phyloP scores from a whole-genome alignment of 495 filamentous ascomycete species.

The Lasiosphaeris hirsuta region DNA sequence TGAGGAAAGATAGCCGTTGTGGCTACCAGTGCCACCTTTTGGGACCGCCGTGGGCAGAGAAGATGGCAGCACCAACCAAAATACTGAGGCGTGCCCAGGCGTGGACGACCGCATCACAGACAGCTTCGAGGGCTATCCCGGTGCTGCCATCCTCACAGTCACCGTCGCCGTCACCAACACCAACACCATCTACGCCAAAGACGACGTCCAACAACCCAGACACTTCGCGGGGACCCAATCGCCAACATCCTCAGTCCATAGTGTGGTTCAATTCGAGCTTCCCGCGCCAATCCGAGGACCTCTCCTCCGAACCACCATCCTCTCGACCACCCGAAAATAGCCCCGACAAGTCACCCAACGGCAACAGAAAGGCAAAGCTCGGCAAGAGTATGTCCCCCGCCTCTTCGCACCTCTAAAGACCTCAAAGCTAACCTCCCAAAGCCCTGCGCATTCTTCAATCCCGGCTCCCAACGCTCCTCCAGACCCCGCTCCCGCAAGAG shows the following conservation, averaged over 20 bases:
- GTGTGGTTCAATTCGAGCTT: conserved; percentile 37
- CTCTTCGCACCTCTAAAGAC: conserved; percentile 1
- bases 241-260: conserved; percentile 16
- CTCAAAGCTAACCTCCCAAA: conserved; percentile 30
- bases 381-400: conserved; percentile 67
- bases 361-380: conserved; percentile 78
- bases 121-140: neutral
- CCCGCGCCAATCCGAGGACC: conserved; percentile 14
- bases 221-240: neutral
- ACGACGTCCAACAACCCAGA: neutral
- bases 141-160: neutral
- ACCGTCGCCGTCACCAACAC: conserved; percentile 12
- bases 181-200: conserved; percentile 4
- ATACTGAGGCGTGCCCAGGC: neutral
- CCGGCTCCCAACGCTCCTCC: conserved; percentile 79
- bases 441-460: conserved; percentile 83
- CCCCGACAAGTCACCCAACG: conserved; percentile 48
- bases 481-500: conserved; percentile 75
- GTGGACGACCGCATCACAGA: neutral
- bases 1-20: too few relatives aligned
- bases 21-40: too few relatives aligned
- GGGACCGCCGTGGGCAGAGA: neutral
- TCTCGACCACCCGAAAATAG: neutral
- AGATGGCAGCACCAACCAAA: neutral
- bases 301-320: neutral